phyloP scores from a whole-genome alignment of 192 early-diverging fungal genomes.

The Podila minutissima region DNA sequence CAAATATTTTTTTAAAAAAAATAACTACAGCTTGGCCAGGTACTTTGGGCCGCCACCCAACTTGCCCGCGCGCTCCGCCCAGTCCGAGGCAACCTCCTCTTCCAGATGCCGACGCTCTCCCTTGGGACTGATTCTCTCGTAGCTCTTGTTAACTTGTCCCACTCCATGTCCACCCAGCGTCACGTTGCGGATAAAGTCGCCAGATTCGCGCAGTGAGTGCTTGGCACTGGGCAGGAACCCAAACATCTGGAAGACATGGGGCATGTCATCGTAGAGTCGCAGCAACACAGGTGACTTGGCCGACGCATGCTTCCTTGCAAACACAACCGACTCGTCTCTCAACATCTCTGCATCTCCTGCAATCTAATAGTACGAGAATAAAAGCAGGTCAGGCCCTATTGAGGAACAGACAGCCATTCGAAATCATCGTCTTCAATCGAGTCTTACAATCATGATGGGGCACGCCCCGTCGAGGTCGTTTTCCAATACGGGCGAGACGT shows the following conservation, averaged over 20 bases:
- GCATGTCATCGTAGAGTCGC: conserved; percentile 60
- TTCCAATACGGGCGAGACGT: conserved; percentile 58
- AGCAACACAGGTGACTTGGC: conserved; percentile 29
- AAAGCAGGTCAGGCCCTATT: not conserved
- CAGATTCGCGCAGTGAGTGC: conserved; percentile 32
- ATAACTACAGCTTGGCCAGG: conserved; percentile 32
- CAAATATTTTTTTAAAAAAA: not conserved
- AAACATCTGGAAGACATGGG: conserved; percentile 63
- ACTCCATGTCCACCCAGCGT: conserved; percentile 23
- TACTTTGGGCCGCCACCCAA: conserved; percentile 43
- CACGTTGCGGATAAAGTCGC: conserved; percentile 39
- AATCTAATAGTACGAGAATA: conserved; percentile 31
- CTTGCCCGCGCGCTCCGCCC: conserved; percentile 30
- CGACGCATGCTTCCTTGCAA: conserved; percentile 41
- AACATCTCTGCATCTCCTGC: conserved; percentile 56
- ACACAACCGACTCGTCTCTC: conserved; percentile 59
- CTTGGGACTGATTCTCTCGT: conserved; percentile 19
- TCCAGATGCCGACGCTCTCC: conserved; percentile 33
- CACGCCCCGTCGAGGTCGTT: conserved; percentile 51
- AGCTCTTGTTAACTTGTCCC: conserved; percentile 4
- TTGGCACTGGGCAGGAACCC: conserved; percentile 49
- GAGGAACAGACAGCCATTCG: not conserved
- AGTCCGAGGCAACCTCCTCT: conserved; percentile 21
- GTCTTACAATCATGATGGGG: conserved; percentile 53
- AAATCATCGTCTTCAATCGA: not conserved